Conservation (phyloP, 768 basidiomycete species). For the Coprinellus aureogranulatus region DNA sequence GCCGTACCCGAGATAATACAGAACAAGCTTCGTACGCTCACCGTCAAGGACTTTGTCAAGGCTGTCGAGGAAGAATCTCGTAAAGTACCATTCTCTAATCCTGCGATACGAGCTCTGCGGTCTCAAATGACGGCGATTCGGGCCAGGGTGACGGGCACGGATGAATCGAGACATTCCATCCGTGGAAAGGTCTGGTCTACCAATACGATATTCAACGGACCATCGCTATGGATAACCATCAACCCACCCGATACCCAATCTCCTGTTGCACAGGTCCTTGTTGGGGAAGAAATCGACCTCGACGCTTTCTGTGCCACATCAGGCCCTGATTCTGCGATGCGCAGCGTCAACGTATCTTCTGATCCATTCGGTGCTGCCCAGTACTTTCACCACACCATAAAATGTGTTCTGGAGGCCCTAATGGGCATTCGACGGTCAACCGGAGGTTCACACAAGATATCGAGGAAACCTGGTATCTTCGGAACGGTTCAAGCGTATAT, state of each 20-base stretch:
- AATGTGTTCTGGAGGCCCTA: constrained; percentile 25
- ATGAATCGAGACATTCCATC: constrained; percentile 25
- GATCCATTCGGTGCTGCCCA: constrained; percentile 43
- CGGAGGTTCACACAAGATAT: constrained; percentile 6
- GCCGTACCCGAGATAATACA: constrained; percentile 20
- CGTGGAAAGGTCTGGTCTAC: constrained; percentile 38
- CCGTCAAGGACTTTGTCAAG: constrained; percentile 22
- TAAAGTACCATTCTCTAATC: constrained; percentile 20
- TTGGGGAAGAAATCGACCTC: constrained; percentile 41
- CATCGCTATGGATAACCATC: constrained; percentile 42
- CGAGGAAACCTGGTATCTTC: constrained; percentile 28
- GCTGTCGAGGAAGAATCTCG: constrained; percentile 34
- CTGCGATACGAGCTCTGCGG: constrained; percentile 20
- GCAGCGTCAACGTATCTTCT: constrained; percentile 26
- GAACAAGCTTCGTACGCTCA: constrained; percentile 21
- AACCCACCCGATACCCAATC: constrained; percentile 41
- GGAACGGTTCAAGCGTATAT: constrained; percentile 31
- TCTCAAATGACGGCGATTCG: constrained; percentile 24
- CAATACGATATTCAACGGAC: constrained; percentile 24
- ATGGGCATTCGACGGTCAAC: constrained; percentile 27
- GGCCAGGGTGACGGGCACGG: constrained; percentile 27
- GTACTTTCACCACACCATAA: constrained; percentile 38
- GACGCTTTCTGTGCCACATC: constrained; percentile 27
- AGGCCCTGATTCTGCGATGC: constrained; percentile 21
- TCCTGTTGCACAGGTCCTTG: constrained; percentile 43